Evolutionary conservation across 352 stramenopile genomes (phyloP).

Genomic region (Phytopythium aichiense): DNA sequence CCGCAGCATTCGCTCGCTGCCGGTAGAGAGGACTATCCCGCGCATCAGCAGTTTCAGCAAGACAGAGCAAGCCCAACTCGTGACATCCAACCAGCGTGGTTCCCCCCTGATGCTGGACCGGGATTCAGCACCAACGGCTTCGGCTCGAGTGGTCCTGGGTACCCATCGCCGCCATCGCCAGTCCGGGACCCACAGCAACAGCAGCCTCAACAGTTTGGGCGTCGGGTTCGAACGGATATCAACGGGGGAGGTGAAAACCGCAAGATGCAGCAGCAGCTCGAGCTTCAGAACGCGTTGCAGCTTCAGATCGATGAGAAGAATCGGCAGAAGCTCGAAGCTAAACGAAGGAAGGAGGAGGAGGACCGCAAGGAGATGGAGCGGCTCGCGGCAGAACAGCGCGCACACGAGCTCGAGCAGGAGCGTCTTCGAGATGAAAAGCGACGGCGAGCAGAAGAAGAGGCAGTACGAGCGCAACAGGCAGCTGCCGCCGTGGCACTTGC

Average conservation of each 20-base stretch:
- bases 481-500: slow-evolving; percentile 24
- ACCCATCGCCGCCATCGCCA: not conserved
- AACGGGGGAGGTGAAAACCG: slow-evolving; percentile 16
- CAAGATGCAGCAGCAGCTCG: slow-evolving; percentile 37
- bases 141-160: not conserved
- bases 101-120: not conserved
- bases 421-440: slow-evolving; percentile 42
- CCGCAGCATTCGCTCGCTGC: not conserved
- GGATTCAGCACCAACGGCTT: not conserved
- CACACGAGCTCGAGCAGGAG: slow-evolving; percentile 36
- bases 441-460: slow-evolving; percentile 42
- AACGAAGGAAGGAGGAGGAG: slow-evolving; percentile 50
- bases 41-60: slow-evolving; percentile 2
- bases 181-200: slow-evolving; percentile 2
- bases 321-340: slow-evolving; percentile 53
- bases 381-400: slow-evolving; percentile 47
- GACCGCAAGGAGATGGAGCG: slow-evolving; percentile 47
- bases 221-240: slow-evolving; percentile 21
- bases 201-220: slow-evolving; percentile 13
- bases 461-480: slow-evolving; percentile 30
- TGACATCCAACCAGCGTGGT: not conserved
- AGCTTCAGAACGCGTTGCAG: slow-evolving; percentile 49
- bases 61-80: not conserved
- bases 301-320: slow-evolving; percentile 64
- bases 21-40: not conserved